Percentiles rank a stretch among this genome's conserved stretches.
Evolutionary conservation across 2,329 filamentous ascomycete genomes (phyloP).

Genomic region (Cladosporium sp.): DNA sequence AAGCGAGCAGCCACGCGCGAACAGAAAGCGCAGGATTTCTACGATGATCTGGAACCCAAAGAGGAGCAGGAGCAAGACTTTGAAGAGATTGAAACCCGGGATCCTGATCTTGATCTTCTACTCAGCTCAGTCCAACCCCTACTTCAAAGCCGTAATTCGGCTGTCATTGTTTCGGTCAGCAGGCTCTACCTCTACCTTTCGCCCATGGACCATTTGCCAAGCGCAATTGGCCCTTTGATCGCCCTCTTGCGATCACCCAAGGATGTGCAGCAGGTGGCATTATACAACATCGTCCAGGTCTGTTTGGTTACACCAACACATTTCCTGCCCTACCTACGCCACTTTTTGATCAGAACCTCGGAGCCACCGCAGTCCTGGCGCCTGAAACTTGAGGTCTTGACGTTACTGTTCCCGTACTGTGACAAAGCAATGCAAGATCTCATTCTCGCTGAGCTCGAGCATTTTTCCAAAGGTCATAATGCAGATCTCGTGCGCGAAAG

Average conservation of each 20-base stretch:
- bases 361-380: constrained; percentile 82
- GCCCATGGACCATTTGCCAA: constrained; percentile 68
- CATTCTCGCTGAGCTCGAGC: constrained; percentile 86
- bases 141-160: constrained; percentile 86
- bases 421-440: constrained; percentile 73
- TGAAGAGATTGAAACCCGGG: constrained; percentile 60
- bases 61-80: constrained; percentile 45
- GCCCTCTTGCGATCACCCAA: constrained; percentile 78
- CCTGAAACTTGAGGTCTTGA: constrained; percentile 85
- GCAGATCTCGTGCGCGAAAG: constrained; percentile 79
- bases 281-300: constrained; percentile 95
- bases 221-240: constrained; percentile 76
- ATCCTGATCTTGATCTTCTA: constrained; percentile 78
- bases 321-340: constrained; percentile 84
- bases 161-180: constrained; percentile 82
- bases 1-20: constrained; percentile 46
- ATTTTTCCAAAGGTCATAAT: constrained; percentile 76
- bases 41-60: constrained; percentile 59
- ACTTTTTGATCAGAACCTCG: constrained; percentile 79
- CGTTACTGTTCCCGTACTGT: constrained; percentile 83
- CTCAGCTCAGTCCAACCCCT: constrained; percentile 77
- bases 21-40: constrained; percentile 61
- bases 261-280: constrained; percentile 82
- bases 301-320: constrained; percentile 69
- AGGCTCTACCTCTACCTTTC: constrained; percentile 82